A percentile compares a stretch with the other conserved stretches of the same genome.
Evolutionary conservation across 2,329 filamentous ascomycete genomes (phyloP).

Genomic region (Aspergillus carbonarius): DNA sequence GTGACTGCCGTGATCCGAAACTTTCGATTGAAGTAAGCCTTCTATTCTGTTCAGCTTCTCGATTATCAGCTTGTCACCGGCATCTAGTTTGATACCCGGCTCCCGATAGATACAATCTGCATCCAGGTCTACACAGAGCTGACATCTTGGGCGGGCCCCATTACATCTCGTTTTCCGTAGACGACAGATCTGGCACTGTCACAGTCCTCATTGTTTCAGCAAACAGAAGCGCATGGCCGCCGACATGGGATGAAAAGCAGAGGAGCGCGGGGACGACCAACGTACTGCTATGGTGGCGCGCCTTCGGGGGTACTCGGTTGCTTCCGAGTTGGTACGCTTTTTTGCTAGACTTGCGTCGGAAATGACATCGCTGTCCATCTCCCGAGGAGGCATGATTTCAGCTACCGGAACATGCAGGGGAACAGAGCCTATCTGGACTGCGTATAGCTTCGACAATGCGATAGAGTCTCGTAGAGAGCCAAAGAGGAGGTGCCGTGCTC

Average conservation of each 20-base stretch:
- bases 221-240: not conserved
- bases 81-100: constrained; percentile 82
- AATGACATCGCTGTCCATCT: constrained; percentile 16
- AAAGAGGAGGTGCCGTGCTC: not conserved
- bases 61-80: constrained; percentile 80
- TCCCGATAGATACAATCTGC: constrained; percentile 83
- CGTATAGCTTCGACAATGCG: not conserved
- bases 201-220: not conserved
- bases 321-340: constrained; percentile 32
- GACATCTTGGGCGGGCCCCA: constrained; percentile 77
- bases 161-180: constrained; percentile 78
- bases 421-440: not conserved
- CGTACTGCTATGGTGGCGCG: constrained; percentile 37
- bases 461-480: not conserved
- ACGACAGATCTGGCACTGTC: constrained; percentile 75
- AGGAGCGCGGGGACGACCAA: not conserved
- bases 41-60: constrained; percentile 77
- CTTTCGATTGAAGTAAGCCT: constrained; percentile 69
- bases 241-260: not conserved
- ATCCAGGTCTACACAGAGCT: constrained; percentile 77
- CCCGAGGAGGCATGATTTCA: constrained; percentile 22
- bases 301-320: constrained; percentile 33
- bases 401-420: not conserved
- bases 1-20: constrained; percentile 43
- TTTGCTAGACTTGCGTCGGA: constrained; percentile 18